Evolutionary conservation across 75 land plant species (phyloP), one percentile per base, ranked within the genome.

Genomic region (Cryptomeria japonica): DNA sequence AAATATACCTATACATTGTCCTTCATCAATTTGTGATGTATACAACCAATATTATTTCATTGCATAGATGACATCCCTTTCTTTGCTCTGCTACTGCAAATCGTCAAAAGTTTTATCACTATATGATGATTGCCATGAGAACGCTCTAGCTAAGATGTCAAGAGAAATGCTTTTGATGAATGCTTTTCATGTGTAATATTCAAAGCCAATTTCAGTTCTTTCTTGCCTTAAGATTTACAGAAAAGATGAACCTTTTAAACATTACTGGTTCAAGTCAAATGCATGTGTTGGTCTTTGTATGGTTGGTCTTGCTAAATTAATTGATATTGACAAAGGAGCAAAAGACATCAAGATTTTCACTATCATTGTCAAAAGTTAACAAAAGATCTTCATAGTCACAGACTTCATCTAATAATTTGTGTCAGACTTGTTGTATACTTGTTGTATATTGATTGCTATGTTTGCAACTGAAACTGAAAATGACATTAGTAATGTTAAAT

Each of bases 131-230:
- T 97, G n/a, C 97, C 97, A 83, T 99, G 96, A 83, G 95, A 96
- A 93, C 94, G 93, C 77, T 98, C 96, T 37, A 98, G 88, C 93
- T 98, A 95, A 42, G 99, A 93, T 88, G 96, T 97, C 90, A 98
- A 89, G 72, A 96, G 92, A 46, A 97, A 90, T 84, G 97, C 97
- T 77, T 87, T 93, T 34, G 97, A 88, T 10, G 94, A 93, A 90
- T 98, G 97, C 84, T 87, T 87, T 14, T 91, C 96, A 55, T 94
- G 95, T 32, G 95, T 94, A 56, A 97, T 88, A 86, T 96, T 97
- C 96, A 98, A 92, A 3, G 97, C 96, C 76, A 93, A 88, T 89
- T 98, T 98, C 39, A 97, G 88, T 91, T 98, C 99, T 97, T 98
- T 42, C 95, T 91, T 68, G 92, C 93, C 88, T 96, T 98, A 53